A percentile compares a stretch with the other conserved stretches of the same genome.
Evolutionary conservation across 1,139 yeast genomes (phyloP).

Genomic region (Geotrichum macrosporum): DNA sequence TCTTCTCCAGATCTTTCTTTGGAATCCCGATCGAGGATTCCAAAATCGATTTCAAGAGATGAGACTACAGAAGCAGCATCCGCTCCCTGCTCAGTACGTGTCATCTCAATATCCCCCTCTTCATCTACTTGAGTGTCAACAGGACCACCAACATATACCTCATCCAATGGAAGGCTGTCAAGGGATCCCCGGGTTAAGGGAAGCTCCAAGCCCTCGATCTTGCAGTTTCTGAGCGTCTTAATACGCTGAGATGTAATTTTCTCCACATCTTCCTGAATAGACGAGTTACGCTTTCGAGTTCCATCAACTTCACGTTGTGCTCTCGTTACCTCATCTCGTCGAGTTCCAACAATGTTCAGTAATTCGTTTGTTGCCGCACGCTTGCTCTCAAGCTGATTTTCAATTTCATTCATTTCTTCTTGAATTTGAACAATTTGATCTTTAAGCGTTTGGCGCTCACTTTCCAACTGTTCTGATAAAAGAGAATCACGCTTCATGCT

Average conservation of each 20-base stretch:
- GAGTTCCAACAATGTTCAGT: slow-evolving; percentile 15
- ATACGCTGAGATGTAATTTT: slow-evolving; percentile 56
- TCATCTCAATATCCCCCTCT: slow-evolving; percentile 23
- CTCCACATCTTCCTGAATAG: slow-evolving; percentile 52
- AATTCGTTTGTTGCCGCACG: slow-evolving; percentile 21
- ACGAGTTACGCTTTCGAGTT: slow-evolving; percentile 38
- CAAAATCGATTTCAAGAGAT: slow-evolving; percentile 53
- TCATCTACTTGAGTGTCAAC: slow-evolving; percentile 22
- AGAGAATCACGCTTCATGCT: slow-evolving; percentile 37
- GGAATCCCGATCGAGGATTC: slow-evolving; percentile 46
- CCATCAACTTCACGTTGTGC: slow-evolving; percentile 21
- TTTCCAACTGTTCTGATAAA: slow-evolving; percentile 24
- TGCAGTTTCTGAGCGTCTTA: slow-evolving; percentile 64
- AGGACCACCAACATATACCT: slow-evolving; percentile 19
- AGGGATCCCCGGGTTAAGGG: slow-evolving; percentile 61
- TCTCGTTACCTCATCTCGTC: slow-evolving; percentile 16
- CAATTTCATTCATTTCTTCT: slow-evolving; percentile 32
- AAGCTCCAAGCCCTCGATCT: slow-evolving; percentile 61
- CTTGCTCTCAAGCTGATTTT: slow-evolving; percentile 40
- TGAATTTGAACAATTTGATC: slow-evolving; percentile 26
- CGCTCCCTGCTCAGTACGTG: slow-evolving; percentile 39
- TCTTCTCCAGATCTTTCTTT: slow-evolving; percentile 37
- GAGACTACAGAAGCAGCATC: slow-evolving; percentile 25
- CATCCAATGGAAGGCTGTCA: slow-evolving; percentile 47
- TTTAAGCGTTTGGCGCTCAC: slow-evolving; percentile 17